Conservation (phyloP, 2,329 filamentous ascomycete species). For the Eutypella sp. region DNA sequence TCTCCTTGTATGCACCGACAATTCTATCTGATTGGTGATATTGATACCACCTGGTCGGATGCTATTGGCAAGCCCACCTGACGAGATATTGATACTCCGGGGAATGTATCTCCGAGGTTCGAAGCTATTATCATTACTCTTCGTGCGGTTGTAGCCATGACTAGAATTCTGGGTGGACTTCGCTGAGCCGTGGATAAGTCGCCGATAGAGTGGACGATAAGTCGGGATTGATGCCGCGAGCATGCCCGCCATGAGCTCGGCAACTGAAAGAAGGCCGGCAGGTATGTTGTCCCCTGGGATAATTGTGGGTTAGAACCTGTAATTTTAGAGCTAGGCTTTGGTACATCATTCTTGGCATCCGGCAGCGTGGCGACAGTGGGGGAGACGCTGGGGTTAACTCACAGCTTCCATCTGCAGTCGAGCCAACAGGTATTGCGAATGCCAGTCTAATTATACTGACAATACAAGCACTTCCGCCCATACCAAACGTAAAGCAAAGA, state of each 20-base stretch:
- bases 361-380: neutral
- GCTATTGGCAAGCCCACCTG: neutral
- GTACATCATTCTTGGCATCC: too few relatives aligned
- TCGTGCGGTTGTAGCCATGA: neutral
- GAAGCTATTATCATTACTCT: neutral
- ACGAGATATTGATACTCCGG: neutral
- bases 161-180: neutral
- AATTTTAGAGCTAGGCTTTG: too few relatives aligned
- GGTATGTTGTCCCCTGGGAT: conserved; percentile 8
- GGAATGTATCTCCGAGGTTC: neutral
- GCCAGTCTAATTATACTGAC: conserved; percentile 10
- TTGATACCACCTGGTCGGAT: neutral
- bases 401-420: conserved; percentile 12
- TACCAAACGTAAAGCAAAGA: conserved; percentile 7
- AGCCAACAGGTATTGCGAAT: conserved; percentile 8
- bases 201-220: conserved; percentile 12
- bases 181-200: neutral
- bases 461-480: conserved; percentile 12
- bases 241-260: conserved; percentile 10
- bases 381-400: conserved; percentile 1
- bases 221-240: conserved; percentile 13
- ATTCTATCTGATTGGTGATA: neutral
- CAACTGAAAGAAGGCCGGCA: conserved; percentile 4
- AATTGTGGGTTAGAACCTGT: neutral
- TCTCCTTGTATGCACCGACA: neutral